Conservation (phyloP, 495 filamentous ascomycete species). For the Aspergillus cristatus region DNA sequence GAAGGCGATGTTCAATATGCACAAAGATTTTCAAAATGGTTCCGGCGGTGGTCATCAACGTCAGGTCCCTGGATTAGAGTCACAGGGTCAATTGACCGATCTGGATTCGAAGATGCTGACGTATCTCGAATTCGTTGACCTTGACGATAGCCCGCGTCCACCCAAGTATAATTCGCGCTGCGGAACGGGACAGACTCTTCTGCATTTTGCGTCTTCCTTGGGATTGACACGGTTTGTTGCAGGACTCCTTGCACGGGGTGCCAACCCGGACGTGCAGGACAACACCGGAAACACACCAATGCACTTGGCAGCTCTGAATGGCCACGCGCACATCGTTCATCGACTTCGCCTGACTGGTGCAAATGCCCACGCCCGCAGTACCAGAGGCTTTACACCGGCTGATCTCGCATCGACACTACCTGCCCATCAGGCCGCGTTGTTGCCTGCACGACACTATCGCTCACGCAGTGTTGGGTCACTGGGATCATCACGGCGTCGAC, state of each 20-base stretch:
- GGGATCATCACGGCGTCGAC: slow-evolving; percentile 46
- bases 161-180: slow-evolving; percentile 55
- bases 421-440: slow-evolving; percentile 45
- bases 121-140: slow-evolving; percentile 67
- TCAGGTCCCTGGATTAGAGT: slow-evolving; percentile 33
- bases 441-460: slow-evolving; percentile 43
- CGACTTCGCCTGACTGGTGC: slow-evolving; percentile 65
- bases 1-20: slow-evolving; percentile 33
- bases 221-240: slow-evolving; percentile 70
- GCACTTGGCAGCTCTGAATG: slow-evolving; percentile 73
- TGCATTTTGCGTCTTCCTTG: slow-evolving; percentile 71
- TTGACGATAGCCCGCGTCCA: slow-evolving; percentile 60
- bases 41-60: slow-evolving; percentile 32
- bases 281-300: slow-evolving; percentile 76
- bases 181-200: slow-evolving; percentile 65
- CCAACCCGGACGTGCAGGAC: slow-evolving; percentile 64
- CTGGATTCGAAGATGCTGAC: slow-evolving; percentile 66
- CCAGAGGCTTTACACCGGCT: slow-evolving; percentile 60
- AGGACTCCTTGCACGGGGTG: slow-evolving; percentile 73
- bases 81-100: slow-evolving; percentile 38
- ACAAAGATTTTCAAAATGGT: slow-evolving; percentile 36
- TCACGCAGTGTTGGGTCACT: slow-evolving; percentile 51
- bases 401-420: slow-evolving; percentile 60
- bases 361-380: slow-evolving; percentile 58
- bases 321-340: slow-evolving; percentile 65